A percentile compares a stretch with the other conserved stretches of the same genome.
Evolutionary conservation across 2,329 filamentous ascomycete genomes (phyloP).

Genomic region (Akanthomyces uredinophilus): DNA sequence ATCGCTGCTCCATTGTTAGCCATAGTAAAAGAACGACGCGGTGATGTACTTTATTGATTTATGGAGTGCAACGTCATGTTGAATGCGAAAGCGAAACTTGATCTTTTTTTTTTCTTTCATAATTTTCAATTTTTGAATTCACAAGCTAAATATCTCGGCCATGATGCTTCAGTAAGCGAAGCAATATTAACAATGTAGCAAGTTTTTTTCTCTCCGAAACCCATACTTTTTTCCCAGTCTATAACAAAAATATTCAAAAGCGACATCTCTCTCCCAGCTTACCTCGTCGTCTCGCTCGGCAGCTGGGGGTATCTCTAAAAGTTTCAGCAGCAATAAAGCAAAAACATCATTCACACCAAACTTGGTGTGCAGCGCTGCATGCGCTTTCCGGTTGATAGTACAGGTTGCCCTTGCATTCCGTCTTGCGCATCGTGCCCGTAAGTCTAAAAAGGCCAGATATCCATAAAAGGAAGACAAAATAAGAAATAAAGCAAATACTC

Average conservation of each 20-base stretch:
- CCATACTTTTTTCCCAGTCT: constrained; percentile 11
- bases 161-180: constrained; percentile 2
- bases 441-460: constrained; percentile 13
- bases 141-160: constrained; percentile 2
- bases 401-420: constrained; percentile 25
- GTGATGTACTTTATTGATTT: no score
- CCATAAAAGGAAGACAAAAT: constrained; percentile 20
- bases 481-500: constrained; percentile 21
- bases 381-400: constrained; percentile 23
- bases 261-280: constrained; percentile 9
- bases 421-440: constrained; percentile 14
- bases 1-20: constrained; percentile 3
- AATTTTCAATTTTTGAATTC: not conserved
- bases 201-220: not conserved
- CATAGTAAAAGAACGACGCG: not conserved
- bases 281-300: constrained; percentile 5
- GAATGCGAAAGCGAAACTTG: not conserved
- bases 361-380: constrained; percentile 5
- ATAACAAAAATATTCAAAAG: constrained; percentile 9
- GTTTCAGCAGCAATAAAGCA: constrained; percentile 19
- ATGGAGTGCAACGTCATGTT: not conserved
- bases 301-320: constrained; percentile 32
- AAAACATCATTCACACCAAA: constrained; percentile 11
- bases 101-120: not conserved
- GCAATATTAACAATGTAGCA: constrained; percentile 9